Evolutionary conservation across 139 green algal genomes (phyloP).

Genomic region (Pseudopediastrum boryanum): DNA sequence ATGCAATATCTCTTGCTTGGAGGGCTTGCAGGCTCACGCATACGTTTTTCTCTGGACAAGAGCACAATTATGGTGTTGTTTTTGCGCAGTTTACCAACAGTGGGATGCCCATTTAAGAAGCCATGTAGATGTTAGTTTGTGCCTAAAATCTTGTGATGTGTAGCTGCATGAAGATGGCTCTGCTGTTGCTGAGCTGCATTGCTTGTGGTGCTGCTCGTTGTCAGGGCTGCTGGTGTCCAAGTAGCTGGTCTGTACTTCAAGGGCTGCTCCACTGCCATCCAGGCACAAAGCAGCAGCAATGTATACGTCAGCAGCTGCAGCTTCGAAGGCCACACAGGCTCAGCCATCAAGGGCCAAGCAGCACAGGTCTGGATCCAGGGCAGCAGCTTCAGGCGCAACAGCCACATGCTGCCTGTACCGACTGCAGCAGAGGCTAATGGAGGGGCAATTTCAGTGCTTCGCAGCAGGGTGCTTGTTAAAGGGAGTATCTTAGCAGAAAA

Average conservation of each 20-base stretch:
- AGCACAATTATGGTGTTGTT: too few species aligned
- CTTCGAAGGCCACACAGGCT: not conserved
- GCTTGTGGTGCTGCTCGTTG: slow-evolving; percentile 7
- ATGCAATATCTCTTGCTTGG: too few species aligned
- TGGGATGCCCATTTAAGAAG: too few species aligned
- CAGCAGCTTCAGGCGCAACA: slow-evolving; percentile 19
- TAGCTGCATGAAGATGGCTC: too few species aligned
- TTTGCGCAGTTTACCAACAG: too few species aligned
- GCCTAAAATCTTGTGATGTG: too few species aligned
- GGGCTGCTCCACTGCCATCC: slow-evolving; percentile 14
- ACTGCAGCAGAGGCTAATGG: slow-evolving; percentile 1
- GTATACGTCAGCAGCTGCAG: not conserved
- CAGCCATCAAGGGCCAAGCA: not conserved
- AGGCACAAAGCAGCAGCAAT: not conserved
- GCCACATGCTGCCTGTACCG: too few species aligned
- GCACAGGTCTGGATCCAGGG: slow-evolving; percentile 29
- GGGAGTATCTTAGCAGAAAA: slow-evolving; percentile 14
- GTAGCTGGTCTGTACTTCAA: slow-evolving; percentile 16
- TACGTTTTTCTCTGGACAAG: too few species aligned
- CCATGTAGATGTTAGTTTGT: too few species aligned
- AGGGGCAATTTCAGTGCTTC: not conserved
- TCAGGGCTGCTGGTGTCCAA: slow-evolving; percentile 21
- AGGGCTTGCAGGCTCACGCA: too few species aligned
- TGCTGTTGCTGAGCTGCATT: too few species aligned
- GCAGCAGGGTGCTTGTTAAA: slow-evolving; percentile 23